Conservation (phyloP, 441 rosid genomes). For the Hura crepitans region DNA sequence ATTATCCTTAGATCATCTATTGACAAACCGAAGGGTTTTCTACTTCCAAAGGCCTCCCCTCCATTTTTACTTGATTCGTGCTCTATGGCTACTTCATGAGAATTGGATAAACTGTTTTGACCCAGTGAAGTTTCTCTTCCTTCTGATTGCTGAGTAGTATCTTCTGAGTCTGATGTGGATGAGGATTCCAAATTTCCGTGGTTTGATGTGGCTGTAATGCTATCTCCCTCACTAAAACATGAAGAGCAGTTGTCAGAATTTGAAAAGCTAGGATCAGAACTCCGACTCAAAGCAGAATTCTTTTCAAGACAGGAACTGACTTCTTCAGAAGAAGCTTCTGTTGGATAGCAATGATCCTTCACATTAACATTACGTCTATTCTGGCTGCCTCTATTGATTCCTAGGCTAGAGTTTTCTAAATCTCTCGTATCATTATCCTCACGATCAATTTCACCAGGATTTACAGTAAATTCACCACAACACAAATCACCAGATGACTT, state of each 20-base stretch:
- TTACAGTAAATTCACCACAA: conserved; percentile 34
- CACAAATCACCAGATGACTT: conserved; percentile 37
- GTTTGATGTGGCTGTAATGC: conserved; percentile 56
- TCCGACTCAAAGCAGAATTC: conserved; percentile 27
- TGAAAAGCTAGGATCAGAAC: conserved; percentile 47
- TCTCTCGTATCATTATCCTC: conserved; percentile 28
- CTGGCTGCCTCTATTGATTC: conserved; percentile 29
- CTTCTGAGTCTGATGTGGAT: conserved; percentile 83
- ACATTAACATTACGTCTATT: conserved; percentile 28
- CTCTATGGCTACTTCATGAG: conserved; percentile 34
- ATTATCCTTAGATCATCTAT: conserved; percentile 34
- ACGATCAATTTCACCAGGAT: conserved; percentile 35
- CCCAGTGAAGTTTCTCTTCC: conserved; percentile 48
- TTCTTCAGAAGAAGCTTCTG: conserved; percentile 34
- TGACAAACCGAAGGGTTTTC: conserved; percentile 31
- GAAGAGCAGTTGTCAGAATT: conserved; percentile 82
- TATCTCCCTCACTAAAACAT: conserved; percentile 78
- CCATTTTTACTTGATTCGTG: conserved; percentile 31
- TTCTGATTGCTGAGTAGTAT: conserved; percentile 58
- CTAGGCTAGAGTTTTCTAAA: conserved; percentile 25
- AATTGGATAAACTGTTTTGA: conserved; percentile 39
- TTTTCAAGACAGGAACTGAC: conserved; percentile 30
- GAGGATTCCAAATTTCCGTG: conserved; percentile 63
- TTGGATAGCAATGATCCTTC: conserved; percentile 29
- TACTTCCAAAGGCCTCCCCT: conserved; percentile 34